Evolutionary conservation across 1,284 basidiomycete species (phyloP), one percentile per base, ranked within the genome.

Genomic region (Apiotrichum sp.): DNA sequence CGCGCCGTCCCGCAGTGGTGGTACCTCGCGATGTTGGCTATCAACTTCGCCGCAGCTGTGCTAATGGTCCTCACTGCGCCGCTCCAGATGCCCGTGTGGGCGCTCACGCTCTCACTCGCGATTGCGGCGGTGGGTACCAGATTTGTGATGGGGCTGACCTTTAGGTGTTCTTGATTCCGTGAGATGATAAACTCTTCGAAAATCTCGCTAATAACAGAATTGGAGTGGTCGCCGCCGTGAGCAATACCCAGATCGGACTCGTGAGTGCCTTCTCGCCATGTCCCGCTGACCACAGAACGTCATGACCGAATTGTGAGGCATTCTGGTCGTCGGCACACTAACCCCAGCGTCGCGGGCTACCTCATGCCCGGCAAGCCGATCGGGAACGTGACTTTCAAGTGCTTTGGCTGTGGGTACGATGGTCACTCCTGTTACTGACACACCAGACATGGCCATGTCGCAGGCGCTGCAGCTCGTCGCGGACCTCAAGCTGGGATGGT

Each of bases 311-410:
- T 78, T 79, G 73, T 74, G 33, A 65, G 71, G 22, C 16, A 13
- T 22, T 2, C 2, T 9, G 9, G 29, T 22, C 1, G 29, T 22
- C 7, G 16, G 34, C 7, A 22, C 29, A 3, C 47, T 56, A 39
- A 50, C 46, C 6, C 1, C 49, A 75, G 74, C 52, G 73, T 79
- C 0, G 76, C 77, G 4, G 80, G 80, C 0, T 69, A 79, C 40
- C 62, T 80, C 39, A 76, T 79, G 67, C 79, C 80, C 1, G 80
- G 80, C 4, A 77, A 76, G 53, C 79, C 79, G 1, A 79, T 80
- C 47, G 78, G 75, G 62, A 80, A 75, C 53, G 72, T 75, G n/a
- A 73, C 70, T 0, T 77, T 77, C 68, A 77, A 77, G 54, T 75
- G 74, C 56, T 74, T 69, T 46, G 72, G 72, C 4, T 74, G 72